Conservation (phyloP, 2,329 filamentous ascomycete genomes). For the Aspergillus sp. region DNA sequence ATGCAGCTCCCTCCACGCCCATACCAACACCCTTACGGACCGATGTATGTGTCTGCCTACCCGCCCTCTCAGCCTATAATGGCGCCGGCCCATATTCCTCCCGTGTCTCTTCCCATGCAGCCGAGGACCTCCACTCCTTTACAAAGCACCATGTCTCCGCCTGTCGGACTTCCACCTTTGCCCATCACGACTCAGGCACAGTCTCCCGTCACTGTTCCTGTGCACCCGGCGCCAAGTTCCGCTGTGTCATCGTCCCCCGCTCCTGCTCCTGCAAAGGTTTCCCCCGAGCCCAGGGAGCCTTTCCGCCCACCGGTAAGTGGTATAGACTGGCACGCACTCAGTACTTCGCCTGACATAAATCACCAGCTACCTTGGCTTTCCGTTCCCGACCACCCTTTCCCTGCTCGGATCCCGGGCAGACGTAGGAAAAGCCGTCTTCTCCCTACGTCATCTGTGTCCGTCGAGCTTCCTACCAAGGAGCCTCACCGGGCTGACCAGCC, state of each 20-base stretch:
- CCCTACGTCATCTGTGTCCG: constrained; percentile 34
- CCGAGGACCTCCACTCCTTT: constrained; percentile 41
- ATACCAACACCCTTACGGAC: constrained; percentile 44
- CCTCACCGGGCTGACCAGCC: constrained; percentile 26
- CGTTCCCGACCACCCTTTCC: constrained; percentile 56
- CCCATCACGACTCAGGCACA: constrained; percentile 36
- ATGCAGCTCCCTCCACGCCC: constrained; percentile 45
- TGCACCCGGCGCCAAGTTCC: constrained; percentile 28
- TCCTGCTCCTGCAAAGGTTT: constrained; percentile 27
- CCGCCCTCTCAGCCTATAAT: constrained; percentile 45
- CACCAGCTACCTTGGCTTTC: constrained; percentile 62
- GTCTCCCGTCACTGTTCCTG: constrained; percentile 24
- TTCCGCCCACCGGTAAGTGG: constrained; percentile 53
- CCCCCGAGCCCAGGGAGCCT: constrained; percentile 40
- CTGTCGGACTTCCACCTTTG: constrained; percentile 29
- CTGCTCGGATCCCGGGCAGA: constrained; percentile 51
- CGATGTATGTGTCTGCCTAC: constrained; percentile 48
- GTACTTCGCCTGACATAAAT: neutral
- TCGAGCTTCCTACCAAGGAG: constrained; percentile 57
- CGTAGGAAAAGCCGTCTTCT: constrained; percentile 46
- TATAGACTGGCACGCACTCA: neutral
- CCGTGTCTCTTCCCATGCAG: constrained; percentile 39
- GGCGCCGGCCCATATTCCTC: constrained; percentile 40
- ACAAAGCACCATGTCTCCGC: constrained; percentile 40
- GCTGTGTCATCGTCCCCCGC: constrained; percentile 39